Conservation (phyloP, 148 eudicot species). For the Rhododendron vialii region DNA sequence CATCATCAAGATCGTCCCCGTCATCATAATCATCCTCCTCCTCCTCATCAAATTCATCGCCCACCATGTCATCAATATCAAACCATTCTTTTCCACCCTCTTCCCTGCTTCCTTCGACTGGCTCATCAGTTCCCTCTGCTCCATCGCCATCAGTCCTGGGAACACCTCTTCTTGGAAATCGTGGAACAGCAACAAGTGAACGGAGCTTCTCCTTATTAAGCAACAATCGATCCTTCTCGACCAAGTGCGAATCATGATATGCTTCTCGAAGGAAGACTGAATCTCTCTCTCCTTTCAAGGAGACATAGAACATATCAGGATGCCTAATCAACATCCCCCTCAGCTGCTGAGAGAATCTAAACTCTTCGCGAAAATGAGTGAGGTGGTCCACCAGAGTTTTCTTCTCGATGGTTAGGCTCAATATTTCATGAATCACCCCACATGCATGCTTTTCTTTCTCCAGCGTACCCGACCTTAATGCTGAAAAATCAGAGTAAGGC, state of each 20-base stretch:
- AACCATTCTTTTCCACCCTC: slow-evolving; percentile 79
- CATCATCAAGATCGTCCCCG: slow-evolving; percentile 31
- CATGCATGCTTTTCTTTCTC: slow-evolving; percentile 97
- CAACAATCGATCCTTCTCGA: slow-evolving; percentile 73
- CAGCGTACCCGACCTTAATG: slow-evolving; percentile 49
- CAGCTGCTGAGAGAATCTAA: slow-evolving; percentile 93
- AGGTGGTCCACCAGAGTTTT: slow-evolving; percentile 93
- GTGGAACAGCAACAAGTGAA: slow-evolving; percentile 67
- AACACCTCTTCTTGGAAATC: slow-evolving; percentile 41
- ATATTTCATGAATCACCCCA: slow-evolving; percentile 86
- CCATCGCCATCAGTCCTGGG: slow-evolving; percentile 28
- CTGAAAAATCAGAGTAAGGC: slow-evolving; percentile 90
- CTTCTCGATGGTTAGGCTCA: slow-evolving; percentile 89
- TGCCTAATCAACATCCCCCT: slow-evolving; percentile 97
- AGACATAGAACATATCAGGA: slow-evolving; percentile 96
- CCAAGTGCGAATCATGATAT: slow-evolving; percentile 72
- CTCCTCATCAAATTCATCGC: slow-evolving; percentile 47
- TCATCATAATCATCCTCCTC: slow-evolving; percentile 13
- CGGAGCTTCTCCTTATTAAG: slow-evolving; percentile 92
- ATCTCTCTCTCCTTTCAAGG: slow-evolving; percentile 91
- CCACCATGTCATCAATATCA: slow-evolving; percentile 53
- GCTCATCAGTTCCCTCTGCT: slow-evolving; percentile 24
- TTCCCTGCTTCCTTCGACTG: slow-evolving; percentile 28
- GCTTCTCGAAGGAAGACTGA: slow-evolving; percentile 96
- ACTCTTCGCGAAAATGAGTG: slow-evolving; percentile 96